A percentile compares a stretch with the other conserved stretches of the same genome.
phyloP scores from a whole-genome alignment of 331 rosid species.

The Stylosanthes scabra region DNA sequence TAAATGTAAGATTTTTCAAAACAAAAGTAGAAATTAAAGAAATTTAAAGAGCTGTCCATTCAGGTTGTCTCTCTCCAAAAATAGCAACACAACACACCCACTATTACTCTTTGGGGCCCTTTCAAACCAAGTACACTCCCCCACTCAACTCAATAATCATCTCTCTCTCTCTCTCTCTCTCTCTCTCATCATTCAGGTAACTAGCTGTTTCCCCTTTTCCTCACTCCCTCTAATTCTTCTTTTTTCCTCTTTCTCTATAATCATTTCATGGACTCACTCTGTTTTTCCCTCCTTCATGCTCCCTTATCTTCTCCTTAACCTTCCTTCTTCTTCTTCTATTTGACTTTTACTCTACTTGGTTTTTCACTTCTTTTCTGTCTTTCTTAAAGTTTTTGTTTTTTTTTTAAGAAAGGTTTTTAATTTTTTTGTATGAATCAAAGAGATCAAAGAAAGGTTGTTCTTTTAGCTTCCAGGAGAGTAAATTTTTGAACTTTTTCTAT shows the following conservation, averaged over 20 bases:
- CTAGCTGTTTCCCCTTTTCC: constrained; percentile 33
- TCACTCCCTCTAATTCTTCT: constrained; percentile 27
- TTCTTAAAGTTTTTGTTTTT: not conserved
- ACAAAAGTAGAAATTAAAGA: not conserved
- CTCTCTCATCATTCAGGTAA: constrained; percentile 29
- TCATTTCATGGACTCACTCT: not conserved
- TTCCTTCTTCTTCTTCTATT: constrained; percentile 34
- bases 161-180: not conserved
- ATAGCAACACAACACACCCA: constrained; percentile 40
- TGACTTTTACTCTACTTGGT: constrained; percentile 32
- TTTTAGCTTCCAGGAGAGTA: constrained; percentile 27
- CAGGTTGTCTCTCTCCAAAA: constrained; percentile 54
- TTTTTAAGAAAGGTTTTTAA: not conserved
- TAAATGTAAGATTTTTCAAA: too few species aligned
- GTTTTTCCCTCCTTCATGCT: not conserved
- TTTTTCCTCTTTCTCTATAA: constrained; percentile 35
- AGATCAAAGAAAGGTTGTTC: not conserved
- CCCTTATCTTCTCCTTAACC: constrained; percentile 27
- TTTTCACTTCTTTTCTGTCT: constrained; percentile 15
- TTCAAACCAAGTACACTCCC: constrained; percentile 38
- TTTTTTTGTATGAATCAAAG: constrained; percentile 22
- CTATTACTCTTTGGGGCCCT: constrained; percentile 19
- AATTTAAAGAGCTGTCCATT: constrained; percentile 31
- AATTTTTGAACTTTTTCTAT: constrained; percentile 24
- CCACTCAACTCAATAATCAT: not conserved